phyloP scores from a whole-genome alignment of 257 asterid species.

The Ajuga chamaepitys region DNA sequence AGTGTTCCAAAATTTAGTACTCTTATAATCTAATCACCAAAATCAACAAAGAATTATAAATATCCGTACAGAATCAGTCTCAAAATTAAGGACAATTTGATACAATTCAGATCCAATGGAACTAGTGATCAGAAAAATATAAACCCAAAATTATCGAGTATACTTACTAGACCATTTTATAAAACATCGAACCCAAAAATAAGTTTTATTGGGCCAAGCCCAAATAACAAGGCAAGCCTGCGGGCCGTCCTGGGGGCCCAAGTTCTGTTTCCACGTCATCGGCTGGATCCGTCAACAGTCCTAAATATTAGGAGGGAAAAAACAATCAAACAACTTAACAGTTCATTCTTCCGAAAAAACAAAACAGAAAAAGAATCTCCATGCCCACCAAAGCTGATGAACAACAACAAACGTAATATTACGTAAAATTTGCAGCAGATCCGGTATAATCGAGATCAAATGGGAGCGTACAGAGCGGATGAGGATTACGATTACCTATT shows the following conservation, averaged over 20 bases:
- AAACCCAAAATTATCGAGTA: not conserved
- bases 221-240: not conserved
- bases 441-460: not conserved
- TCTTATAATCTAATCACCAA: too few species aligned
- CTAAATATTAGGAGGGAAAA: slow-evolving; percentile 31
- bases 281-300: slow-evolving; percentile 14
- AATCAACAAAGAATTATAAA: too few species aligned
- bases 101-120: too few species aligned
- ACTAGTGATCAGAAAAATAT: too few species aligned
- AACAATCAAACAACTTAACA: slow-evolving; percentile 14
- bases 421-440: not conserved
- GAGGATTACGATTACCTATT: slow-evolving; percentile 84
- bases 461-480: slow-evolving; percentile 71
- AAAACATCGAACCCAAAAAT: not conserved
- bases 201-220: not conserved
- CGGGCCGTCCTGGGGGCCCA: not conserved
- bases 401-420: not conserved
- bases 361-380: not conserved
- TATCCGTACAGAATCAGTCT: too few species aligned
- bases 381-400: not conserved
- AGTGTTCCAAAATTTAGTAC: too few species aligned
- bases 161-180: too few species aligned
- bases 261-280: not conserved
- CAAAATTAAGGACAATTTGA: too few species aligned
- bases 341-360: not conserved